Conservation (phyloP, 495 filamentous ascomycete species). For the Pseudotulostoma volvatum region DNA sequence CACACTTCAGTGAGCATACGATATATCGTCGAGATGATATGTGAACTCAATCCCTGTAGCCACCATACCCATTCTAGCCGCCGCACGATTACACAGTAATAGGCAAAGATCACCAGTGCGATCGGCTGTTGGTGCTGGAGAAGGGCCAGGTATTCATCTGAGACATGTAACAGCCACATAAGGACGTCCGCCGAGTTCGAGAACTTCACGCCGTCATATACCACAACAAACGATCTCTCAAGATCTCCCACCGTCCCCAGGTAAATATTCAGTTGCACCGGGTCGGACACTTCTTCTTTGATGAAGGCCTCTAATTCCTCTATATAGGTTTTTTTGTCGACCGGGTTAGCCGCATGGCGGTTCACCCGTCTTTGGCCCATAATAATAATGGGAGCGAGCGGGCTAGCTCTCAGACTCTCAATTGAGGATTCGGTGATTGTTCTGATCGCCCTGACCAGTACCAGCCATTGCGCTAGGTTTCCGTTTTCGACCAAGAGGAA, state of each 20-base stretch:
- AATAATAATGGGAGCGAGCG: constrained; percentile 12
- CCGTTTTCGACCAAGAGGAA: constrained; percentile 24
- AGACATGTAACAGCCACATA: constrained; percentile 22
- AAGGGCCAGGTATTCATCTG: constrained; percentile 16
- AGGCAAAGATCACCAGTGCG: constrained; percentile 22
- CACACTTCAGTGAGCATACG: constrained; percentile 20
- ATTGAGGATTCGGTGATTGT: constrained; percentile 16
- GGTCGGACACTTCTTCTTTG: constrained; percentile 3
- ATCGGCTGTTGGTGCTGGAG: constrained; percentile 18
- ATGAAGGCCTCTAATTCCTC: constrained; percentile 2
- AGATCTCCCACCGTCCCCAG: constrained; percentile 5
- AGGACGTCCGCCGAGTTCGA: constrained; percentile 15
- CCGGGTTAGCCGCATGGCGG: not conserved
- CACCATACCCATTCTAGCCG: constrained; percentile 25
- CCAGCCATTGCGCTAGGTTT: constrained; percentile 26
- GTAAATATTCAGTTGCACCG: constrained; percentile 3
- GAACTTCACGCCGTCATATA: not conserved
- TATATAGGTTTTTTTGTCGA: not conserved
- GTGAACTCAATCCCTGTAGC: constrained; percentile 22
- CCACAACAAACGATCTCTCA: constrained; percentile 6
- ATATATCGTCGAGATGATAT: constrained; percentile 21
- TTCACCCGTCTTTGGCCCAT: not conserved
- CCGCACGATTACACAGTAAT: constrained; percentile 23
- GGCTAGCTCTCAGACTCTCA: constrained; percentile 9
- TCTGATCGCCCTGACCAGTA: constrained; percentile 20